A percentile compares a stretch with the other conserved stretches of the same genome.
These are phyloP conservation scores for Fusarium nelsonii DNA, from an alignment of 2,329 filamentous ascomycete genomes.

Conservation along the genomic window DNA sequence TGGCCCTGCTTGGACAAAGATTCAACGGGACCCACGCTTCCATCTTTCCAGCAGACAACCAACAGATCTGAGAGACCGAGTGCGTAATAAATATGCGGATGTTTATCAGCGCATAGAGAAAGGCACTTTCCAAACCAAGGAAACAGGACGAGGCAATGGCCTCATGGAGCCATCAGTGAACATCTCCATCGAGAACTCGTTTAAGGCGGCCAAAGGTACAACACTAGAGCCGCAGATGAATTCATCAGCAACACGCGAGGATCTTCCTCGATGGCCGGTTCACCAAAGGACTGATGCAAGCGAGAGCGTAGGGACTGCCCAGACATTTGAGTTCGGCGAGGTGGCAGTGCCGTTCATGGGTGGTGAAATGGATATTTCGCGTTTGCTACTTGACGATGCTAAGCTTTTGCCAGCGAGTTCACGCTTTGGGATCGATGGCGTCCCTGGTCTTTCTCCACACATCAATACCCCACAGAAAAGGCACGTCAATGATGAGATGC, in stretches of 20 bases:
- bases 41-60: conserved; percentile 70
- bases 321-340: conserved; percentile 61
- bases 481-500: conserved; percentile 32
- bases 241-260: conserved; percentile 60
- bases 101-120: conserved; percentile 70
- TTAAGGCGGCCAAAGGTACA: conserved; percentile 56
- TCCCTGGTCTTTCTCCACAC: conserved; percentile 45
- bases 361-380: conserved; percentile 73
- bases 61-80: conserved; percentile 72
- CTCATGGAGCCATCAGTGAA: conserved; percentile 65
- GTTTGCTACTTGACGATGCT: conserved; percentile 68
- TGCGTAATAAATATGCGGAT: conserved; percentile 73
- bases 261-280: conserved; percentile 59
- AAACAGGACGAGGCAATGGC: conserved; percentile 56
- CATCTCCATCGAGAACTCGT: conserved; percentile 62
- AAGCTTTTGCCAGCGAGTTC: conserved; percentile 47
- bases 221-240: conserved; percentile 57
- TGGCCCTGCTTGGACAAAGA: conserved; percentile 74
- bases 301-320: conserved; percentile 44
- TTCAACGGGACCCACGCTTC: conserved; percentile 70
- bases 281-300: conserved; percentile 52
- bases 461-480: conserved; percentile 28
- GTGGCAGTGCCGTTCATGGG: conserved; percentile 55
- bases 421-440: conserved; percentile 47
- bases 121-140: conserved; percentile 61